A percentile compares a stretch with the other conserved stretches of the same genome.
Evolutionary conservation across 2,329 filamentous ascomycete species (phyloP).

Genomic region (Davidsoniella eucalypti): DNA sequence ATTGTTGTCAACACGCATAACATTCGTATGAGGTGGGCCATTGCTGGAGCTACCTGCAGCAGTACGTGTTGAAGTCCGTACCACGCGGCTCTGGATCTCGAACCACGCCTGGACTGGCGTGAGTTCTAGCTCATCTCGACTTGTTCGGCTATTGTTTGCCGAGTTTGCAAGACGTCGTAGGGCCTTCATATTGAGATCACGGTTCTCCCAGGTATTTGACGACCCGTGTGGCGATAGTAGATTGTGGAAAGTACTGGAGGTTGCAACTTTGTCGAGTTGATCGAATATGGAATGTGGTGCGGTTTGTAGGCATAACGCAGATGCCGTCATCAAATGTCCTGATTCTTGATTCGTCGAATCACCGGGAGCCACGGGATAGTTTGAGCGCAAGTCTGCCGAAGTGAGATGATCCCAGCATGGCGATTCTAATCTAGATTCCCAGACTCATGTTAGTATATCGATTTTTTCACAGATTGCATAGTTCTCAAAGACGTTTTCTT

Average conservation of each 20-base stretch:
- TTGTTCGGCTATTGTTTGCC: background rate
- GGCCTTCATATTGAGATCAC: slow-evolving; percentile 8
- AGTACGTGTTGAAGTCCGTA: background rate
- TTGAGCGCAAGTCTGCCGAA: background rate
- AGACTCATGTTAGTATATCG: background rate
- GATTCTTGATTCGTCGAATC: background rate
- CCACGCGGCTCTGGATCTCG: slow-evolving; percentile 5
- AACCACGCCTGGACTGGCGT: slow-evolving; percentile 12
- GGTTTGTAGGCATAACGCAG: slow-evolving; percentile 7
- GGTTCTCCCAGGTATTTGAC: slow-evolving; percentile 9
- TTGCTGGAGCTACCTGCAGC: background rate
- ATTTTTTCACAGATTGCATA: background rate
- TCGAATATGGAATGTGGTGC: slow-evolving; percentile 7
- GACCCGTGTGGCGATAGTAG: slow-evolving; percentile 1
- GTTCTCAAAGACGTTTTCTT: background rate
- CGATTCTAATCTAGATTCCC: background rate
- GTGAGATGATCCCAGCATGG: slow-evolving; percentile 7
- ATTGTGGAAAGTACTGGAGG: background rate
- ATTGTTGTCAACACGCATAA: background rate
- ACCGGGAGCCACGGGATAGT: background rate
- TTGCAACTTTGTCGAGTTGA: slow-evolving; percentile 7
- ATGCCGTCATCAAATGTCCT: slow-evolving; percentile 12
- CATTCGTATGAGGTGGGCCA: background rate
- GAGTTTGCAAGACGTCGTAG: slow-evolving; percentile 4
- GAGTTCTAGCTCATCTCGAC: slow-evolving; percentile 4